These are phyloP conservation scores for Tanacetum coccineum DNA, from an alignment of 129 eudicot genomes.

Conservation along the genomic window DNA sequence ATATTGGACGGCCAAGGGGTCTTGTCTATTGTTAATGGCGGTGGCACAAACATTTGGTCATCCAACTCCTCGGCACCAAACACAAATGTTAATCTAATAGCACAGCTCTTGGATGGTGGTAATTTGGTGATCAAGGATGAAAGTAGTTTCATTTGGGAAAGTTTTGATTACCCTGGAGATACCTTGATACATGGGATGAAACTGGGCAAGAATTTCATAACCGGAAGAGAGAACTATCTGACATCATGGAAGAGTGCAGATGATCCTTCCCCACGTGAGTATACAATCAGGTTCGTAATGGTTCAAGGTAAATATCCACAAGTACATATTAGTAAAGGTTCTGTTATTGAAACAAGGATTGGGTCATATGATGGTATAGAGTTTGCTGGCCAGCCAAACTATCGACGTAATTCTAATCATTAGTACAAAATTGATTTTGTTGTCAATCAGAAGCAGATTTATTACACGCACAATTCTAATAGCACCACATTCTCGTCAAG, in stretches of 20 bases:
- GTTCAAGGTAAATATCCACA: too few relatives aligned
- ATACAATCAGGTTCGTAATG: too few relatives aligned
- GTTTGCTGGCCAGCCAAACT: constrained; percentile 30
- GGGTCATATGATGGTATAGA: constrained; percentile 54
- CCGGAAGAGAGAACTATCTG: too few relatives aligned
- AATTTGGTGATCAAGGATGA: constrained; percentile 13
- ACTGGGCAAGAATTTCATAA: too few relatives aligned
- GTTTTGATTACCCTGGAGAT: constrained; percentile 16
- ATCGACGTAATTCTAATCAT: background rate
- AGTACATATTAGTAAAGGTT: too few relatives aligned
- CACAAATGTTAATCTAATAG: background rate
- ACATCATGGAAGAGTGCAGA: too few relatives aligned
- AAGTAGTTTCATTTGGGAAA: constrained; percentile 9
- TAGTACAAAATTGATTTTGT: background rate
- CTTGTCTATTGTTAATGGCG: too few relatives aligned
- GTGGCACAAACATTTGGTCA: too few relatives aligned
- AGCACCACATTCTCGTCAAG: background rate
- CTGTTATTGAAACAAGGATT: background rate
- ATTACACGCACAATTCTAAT: background rate
- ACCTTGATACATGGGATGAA: background rate
- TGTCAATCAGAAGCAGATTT: constrained; percentile 29
- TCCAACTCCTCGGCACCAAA: background rate
- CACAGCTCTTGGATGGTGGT: constrained; percentile 7
- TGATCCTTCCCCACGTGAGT: too few relatives aligned
- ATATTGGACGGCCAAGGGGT: too few relatives aligned